Conservation (phyloP, 164 flowering plant species). For the Aristolochia californica region DNA sequence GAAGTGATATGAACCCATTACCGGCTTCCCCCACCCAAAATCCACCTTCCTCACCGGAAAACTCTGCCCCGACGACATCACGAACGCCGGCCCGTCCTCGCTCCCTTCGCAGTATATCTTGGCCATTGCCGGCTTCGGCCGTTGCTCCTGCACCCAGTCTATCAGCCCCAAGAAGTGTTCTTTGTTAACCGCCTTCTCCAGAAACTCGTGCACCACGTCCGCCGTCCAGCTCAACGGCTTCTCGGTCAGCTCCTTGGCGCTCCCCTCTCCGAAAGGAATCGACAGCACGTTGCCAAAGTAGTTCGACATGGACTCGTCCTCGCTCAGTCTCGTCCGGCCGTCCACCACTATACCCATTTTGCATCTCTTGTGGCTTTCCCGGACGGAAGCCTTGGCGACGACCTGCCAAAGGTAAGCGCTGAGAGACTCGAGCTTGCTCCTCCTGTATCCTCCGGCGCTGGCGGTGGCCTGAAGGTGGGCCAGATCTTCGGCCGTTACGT, state of each 20-base stretch:
- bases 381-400: background rate
- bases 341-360: slow-evolving; percentile 15
- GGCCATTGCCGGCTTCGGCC: slow-evolving; percentile 20
- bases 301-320: slow-evolving; percentile 7
- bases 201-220: slow-evolving; percentile 8
- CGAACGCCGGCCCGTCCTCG: slow-evolving; percentile 22
- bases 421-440: slow-evolving; percentile 12
- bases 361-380: background rate
- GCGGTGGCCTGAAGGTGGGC: slow-evolving; percentile 6
- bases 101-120: slow-evolving; percentile 17
- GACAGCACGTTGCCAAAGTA: slow-evolving; percentile 35
- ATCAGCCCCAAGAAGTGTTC: slow-evolving; percentile 29
- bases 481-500: slow-evolving; percentile 2
- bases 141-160: slow-evolving; percentile 27
- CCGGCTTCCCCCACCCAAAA: slow-evolving; percentile 32
- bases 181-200: slow-evolving; percentile 10
- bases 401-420: slow-evolving; percentile 11
- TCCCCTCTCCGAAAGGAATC: slow-evolving; percentile 17
- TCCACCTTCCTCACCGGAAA: slow-evolving; percentile 22
- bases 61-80: slow-evolving; percentile 27
- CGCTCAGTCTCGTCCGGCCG: slow-evolving; percentile 9
- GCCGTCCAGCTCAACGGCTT: slow-evolving; percentile 24
- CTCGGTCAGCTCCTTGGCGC: slow-evolving; percentile 6
- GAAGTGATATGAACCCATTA: slow-evolving; percentile 27
- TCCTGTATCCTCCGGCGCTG: background rate